These are phyloP conservation scores for Trichoderma erinaceum DNA, from an alignment of 495 filamentous ascomycete species.

Conservation along the genomic window DNA sequence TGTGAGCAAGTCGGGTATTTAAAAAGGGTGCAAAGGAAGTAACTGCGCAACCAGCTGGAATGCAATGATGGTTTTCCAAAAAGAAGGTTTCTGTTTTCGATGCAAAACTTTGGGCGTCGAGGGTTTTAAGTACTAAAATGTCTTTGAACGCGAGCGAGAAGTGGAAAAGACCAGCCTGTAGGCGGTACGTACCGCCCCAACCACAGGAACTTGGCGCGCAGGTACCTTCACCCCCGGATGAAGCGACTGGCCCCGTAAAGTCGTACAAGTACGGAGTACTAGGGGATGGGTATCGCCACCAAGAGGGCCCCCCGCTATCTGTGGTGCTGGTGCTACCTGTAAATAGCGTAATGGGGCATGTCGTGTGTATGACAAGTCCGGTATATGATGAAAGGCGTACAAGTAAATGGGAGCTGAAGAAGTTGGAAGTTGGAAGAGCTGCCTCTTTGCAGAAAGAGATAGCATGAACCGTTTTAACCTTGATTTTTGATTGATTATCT, in stretches of 20 bases:
- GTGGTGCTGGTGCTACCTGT: background rate
- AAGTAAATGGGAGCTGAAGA: too few relatives aligned
- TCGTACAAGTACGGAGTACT: background rate
- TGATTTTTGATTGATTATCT: too few relatives aligned
- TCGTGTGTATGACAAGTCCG: background rate
- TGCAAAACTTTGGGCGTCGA: background rate
- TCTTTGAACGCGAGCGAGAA: background rate
- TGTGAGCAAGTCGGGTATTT: background rate
- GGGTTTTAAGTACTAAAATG: background rate
- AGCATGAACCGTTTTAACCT: background rate
- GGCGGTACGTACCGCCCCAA: background rate
- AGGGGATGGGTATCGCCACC: background rate
- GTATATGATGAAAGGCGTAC: background rate
- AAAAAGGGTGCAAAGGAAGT: background rate
- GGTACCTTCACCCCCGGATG: background rate
- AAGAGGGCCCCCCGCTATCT: background rate
- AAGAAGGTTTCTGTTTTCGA: background rate
- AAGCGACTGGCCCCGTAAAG: background rate
- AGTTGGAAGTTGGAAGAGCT: too few relatives aligned
- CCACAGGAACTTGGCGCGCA: background rate
- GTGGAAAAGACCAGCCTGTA: background rate
- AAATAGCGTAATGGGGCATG: background rate
- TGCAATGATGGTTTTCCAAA: background rate
- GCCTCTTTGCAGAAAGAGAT: background rate
- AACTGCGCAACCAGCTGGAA: background rate